Percentiles rank a stretch among this genome's conserved stretches.
These are phyloP conservation scores for Ogataea kodamae DNA, from an alignment of 805 yeast species.

Conservation along the genomic window DNA sequence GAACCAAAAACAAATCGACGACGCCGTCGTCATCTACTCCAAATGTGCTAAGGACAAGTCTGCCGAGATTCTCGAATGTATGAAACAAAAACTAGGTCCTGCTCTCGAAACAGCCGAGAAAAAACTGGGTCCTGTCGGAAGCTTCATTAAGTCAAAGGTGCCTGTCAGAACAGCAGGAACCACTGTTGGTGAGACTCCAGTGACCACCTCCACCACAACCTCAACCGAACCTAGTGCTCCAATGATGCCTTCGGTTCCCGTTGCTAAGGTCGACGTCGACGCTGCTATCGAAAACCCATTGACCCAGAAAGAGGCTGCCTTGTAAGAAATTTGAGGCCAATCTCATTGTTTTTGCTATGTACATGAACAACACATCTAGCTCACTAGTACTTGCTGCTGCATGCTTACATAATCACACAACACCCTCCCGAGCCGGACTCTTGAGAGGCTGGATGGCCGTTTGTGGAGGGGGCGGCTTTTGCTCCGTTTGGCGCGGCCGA, in stretches of 20 bases:
- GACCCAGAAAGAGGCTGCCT: slow-evolving; percentile 12
- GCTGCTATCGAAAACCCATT: slow-evolving; percentile 13
- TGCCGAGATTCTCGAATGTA: slow-evolving; percentile 37
- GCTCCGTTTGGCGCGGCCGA: slow-evolving; percentile 4
- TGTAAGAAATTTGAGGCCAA: slow-evolving; percentile 5
- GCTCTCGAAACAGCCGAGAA: slow-evolving; percentile 52
- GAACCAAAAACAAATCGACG: slow-evolving; percentile 76
- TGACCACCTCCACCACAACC: slow-evolving; percentile 7
- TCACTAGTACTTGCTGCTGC: neutral
- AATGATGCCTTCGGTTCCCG: slow-evolving; percentile 2
- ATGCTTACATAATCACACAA: slow-evolving; percentile 28
- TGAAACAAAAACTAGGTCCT: slow-evolving; percentile 50
- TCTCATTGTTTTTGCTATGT: slow-evolving; percentile 6
- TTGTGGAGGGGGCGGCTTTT: slow-evolving; percentile 13
- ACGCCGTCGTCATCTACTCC: slow-evolving; percentile 46
- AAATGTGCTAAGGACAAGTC: slow-evolving; percentile 50
- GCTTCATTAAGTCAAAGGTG: slow-evolving; percentile 52
- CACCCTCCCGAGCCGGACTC: slow-evolving; percentile 26
- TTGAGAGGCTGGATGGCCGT: slow-evolving; percentile 13
- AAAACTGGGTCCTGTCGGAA: slow-evolving; percentile 65
- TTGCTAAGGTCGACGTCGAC: slow-evolving; percentile 7
- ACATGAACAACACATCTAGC: slow-evolving; percentile 2
- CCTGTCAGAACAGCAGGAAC: slow-evolving; percentile 71
- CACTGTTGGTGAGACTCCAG: slow-evolving; percentile 45
- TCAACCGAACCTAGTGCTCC: slow-evolving; percentile 12